Evolutionary conservation across 495 filamentous ascomycete genomes (phyloP).

Genomic region (Penicillium robsamsonii): DNA sequence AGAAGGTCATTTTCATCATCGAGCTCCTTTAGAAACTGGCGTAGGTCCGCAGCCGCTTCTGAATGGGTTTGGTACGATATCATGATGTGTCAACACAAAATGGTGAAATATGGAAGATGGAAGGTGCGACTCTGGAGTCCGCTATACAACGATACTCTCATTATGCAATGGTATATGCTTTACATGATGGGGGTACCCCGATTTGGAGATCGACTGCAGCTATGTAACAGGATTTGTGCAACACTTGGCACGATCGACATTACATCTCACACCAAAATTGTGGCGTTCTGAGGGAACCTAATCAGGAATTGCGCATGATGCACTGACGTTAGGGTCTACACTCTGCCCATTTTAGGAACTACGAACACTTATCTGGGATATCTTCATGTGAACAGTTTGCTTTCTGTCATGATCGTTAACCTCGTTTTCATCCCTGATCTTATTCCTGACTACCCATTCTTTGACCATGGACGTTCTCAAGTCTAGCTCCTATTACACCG

Average conservation of each 20-base stretch:
- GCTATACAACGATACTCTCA: neutral
- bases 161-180: neutral
- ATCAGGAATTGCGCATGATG: neutral
- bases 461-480: neutral
- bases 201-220: too few species aligned
- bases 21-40: slow-evolving; percentile 33
- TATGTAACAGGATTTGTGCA: too few species aligned
- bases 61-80: neutral
- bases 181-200: too few species aligned
- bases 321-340: neutral
- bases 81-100: neutral
- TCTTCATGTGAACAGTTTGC: neutral
- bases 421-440: too few species aligned
- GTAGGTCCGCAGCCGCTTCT: slow-evolving; percentile 21
- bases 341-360: neutral
- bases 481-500: neutral
- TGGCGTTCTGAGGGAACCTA: too few species aligned
- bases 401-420: neutral
- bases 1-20: slow-evolving; percentile 36
- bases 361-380: neutral
- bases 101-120: neutral
- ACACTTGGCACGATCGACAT: too few species aligned
- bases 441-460: neutral
- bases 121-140: neutral
- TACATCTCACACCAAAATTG: too few species aligned